Evolutionary conservation across 345 rosid genomes (phyloP).

Genomic region (Lepidium aucheri): DNA sequence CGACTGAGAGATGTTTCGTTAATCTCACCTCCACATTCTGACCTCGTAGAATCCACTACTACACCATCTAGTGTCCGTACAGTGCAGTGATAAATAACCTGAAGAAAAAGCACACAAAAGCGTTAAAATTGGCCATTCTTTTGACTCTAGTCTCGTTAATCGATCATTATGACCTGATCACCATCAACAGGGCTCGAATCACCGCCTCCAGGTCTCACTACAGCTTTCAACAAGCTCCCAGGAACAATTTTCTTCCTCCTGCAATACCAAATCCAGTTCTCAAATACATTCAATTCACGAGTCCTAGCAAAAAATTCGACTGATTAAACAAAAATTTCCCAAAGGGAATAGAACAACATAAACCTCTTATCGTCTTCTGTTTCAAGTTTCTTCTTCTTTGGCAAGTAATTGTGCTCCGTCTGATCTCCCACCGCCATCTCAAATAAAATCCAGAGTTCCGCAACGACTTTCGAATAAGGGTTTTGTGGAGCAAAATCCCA

Average conservation of each 20-base stretch:
- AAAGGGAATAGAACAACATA: too few species aligned
- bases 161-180: slow-evolving; percentile 60
- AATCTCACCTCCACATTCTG: slow-evolving; percentile 70
- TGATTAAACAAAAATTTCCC: too few species aligned
- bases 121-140: not conserved
- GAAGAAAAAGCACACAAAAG: not conserved
- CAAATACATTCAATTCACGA: too few species aligned
- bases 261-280: too few species aligned
- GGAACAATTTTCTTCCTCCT: too few species aligned
- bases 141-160: not conserved
- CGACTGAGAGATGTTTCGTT: not conserved
- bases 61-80: slow-evolving; percentile 81
- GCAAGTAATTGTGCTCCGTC: not conserved
- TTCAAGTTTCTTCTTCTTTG: too few species aligned
- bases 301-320: too few species aligned
- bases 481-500: not conserved
- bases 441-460: not conserved
- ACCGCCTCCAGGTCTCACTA: slow-evolving; percentile 79
- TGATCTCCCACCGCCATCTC: slow-evolving; percentile 19
- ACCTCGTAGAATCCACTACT: slow-evolving; percentile 65
- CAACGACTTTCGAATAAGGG: not conserved
- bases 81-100: slow-evolving; percentile 84
- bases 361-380: too few species aligned
- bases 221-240: too few species aligned
- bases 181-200: slow-evolving; percentile 75